Conservation (phyloP, 2,329 filamentous ascomycete species). For the Alternaria brassicicola region DNA sequence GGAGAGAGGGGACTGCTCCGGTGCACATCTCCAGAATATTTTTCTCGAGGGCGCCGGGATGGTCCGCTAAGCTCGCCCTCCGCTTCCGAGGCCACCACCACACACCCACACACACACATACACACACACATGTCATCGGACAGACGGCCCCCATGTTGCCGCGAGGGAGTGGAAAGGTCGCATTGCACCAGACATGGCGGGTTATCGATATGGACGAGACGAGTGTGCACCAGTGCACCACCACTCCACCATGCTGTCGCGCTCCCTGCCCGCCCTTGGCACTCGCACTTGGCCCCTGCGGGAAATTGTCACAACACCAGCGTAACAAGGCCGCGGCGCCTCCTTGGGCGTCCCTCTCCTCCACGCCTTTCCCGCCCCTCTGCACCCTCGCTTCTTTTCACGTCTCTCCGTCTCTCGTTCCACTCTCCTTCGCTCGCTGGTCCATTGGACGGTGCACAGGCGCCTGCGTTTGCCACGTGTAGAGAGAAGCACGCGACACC, state of each 20-base stretch:
- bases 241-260: background rate
- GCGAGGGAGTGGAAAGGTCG: background rate
- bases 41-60: slow-evolving; percentile 33
- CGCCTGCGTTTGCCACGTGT: slow-evolving; percentile 25
- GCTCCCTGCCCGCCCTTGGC: slow-evolving; percentile 2
- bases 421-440: slow-evolving; percentile 15
- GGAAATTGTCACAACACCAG: slow-evolving; percentile 11
- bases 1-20: slow-evolving; percentile 6
- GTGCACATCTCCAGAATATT: slow-evolving; percentile 33
- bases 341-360: slow-evolving; percentile 5
- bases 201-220: background rate
- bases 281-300: slow-evolving; percentile 7
- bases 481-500: slow-evolving; percentile 29
- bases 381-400: slow-evolving; percentile 7
- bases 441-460: slow-evolving; percentile 12
- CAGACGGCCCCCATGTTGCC: slow-evolving; percentile 11
- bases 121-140: slow-evolving; percentile 5
- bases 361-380: slow-evolving; percentile 1
- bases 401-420: slow-evolving; percentile 21
- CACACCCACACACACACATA: no score
- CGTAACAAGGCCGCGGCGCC: slow-evolving; percentile 9
- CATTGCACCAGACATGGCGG: no score
- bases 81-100: slow-evolving; percentile 18
- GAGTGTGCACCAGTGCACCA: no score
- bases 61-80: slow-evolving; percentile 28